These are phyloP conservation scores for Corinectria fuckeliana DNA, from an alignment of 2,329 filamentous ascomycete species.

Conservation along the genomic window DNA sequence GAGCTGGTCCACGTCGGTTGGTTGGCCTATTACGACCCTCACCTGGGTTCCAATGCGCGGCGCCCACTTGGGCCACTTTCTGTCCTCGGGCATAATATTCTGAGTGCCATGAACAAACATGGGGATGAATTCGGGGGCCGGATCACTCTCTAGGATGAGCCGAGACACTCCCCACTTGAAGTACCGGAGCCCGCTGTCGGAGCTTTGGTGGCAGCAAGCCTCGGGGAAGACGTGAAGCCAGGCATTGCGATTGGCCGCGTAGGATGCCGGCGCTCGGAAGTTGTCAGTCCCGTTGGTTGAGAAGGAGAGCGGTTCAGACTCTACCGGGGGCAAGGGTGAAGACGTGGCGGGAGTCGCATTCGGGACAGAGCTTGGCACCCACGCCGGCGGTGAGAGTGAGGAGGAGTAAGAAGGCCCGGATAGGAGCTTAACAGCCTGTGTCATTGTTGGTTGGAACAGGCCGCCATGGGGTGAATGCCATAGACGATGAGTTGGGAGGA, in stretches of 20 bases:
- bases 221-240: constrained; percentile 99
- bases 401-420: constrained; percentile 54
- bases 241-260: constrained; percentile 70
- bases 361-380: constrained; percentile 28
- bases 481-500: constrained; percentile 84
- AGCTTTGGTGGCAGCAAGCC: constrained; percentile 89
- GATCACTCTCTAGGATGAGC: constrained; percentile 87
- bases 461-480: constrained; percentile 82
- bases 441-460: constrained; percentile 87
- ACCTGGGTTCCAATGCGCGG: constrained; percentile 77
- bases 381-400: constrained; percentile 15
- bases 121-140: constrained; percentile 86
- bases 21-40: constrained; percentile 79
- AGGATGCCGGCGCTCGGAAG: constrained; percentile 75
- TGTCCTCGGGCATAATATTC: constrained; percentile 84
- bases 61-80: constrained; percentile 79
- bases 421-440: constrained; percentile 83
- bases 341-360: constrained; percentile 3
- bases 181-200: constrained; percentile 82
- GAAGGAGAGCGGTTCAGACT: constrained; percentile 54
- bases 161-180: constrained; percentile 98
- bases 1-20: constrained; percentile 72
- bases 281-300: constrained; percentile 70
- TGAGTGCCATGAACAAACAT: constrained; percentile 95
- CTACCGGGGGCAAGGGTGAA: constrained; percentile 12